Percentiles rank a stretch among this genome's conserved stretches.
Evolutionary conservation across 176 grass and related monocot species (phyloP).

Genomic region (Leersia perrieri): DNA sequence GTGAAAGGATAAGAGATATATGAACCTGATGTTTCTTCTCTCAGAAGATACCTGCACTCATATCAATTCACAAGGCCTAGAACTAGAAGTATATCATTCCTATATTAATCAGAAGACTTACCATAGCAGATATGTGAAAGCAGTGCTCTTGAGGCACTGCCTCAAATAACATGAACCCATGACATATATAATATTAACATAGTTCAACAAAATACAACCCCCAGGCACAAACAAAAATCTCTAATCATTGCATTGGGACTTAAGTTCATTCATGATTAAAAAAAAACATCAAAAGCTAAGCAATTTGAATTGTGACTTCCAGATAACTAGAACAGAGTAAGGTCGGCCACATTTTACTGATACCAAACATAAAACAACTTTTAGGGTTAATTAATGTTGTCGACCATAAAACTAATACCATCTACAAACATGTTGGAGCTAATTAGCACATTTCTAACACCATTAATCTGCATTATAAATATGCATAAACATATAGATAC

Average conservation of each 20-base stretch:
- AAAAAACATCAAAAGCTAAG: conserved; percentile 13
- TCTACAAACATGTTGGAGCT: neutral
- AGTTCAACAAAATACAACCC: conserved; percentile 13
- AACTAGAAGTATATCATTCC: conserved; percentile 18
- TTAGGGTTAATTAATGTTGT: neutral
- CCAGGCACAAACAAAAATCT: neutral
- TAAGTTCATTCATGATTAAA: conserved; percentile 18
- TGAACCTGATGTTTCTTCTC: conserved; percentile 65
- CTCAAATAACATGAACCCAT: neutral
- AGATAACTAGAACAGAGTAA: conserved; percentile 9
- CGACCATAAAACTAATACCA: conserved; percentile 12
- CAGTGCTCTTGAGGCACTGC: conserved; percentile 1
- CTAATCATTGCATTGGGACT: neutral
- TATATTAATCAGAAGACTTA: conserved; percentile 6
- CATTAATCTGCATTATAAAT: conserved; percentile 1
- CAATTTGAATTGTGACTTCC: neutral
- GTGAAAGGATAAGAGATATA: conserved; percentile 52
- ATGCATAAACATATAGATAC: conserved; percentile 32
- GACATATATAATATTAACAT: conserved; percentile 6
- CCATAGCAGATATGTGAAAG: neutral
- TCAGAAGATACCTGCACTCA: conserved; percentile 55
- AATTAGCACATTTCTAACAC: conserved; percentile 15
- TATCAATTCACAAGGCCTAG: conserved; percentile 31
- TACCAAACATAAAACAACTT: neutral
- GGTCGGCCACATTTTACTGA: neutral